Evolutionary conservation across 176 grass and related monocot species (phyloP), one percentile per base, ranked within the genome.

Genomic region (Aegilops tauschii): DNA sequence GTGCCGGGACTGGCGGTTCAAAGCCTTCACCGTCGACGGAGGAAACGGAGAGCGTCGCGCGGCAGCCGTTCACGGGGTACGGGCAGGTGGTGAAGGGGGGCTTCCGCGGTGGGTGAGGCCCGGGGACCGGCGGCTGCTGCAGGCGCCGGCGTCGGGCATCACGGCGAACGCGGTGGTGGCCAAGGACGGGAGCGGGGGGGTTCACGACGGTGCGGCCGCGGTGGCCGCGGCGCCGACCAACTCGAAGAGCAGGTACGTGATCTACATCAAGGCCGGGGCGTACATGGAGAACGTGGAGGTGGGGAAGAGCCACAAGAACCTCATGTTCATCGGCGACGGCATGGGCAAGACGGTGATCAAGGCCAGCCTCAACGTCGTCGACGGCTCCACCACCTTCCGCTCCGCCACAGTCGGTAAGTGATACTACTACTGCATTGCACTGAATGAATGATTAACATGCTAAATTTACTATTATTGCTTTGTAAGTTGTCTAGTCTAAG

Each of bases 261-360:
- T 98, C 50, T 87, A 98, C 86, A 93, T 98, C 70, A 98, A 98
- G 85, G 93, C 91, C 2, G 95, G 95, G 12, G 89, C 93, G 11
- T 98, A 98, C 88, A 25, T 95, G 40, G 95, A 98, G 90, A 98
- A 98, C 47, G 93, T 98, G 80, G 95, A 90, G 61, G 95, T 98
- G 8, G 89, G 36, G 61, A 95, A 93, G 89, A 92, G 34, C 75
- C 87, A 88, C 61, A 66, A 37, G 72, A 98, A 98, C 68, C 68
- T 98, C 1, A 93, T 98, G 93, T 95, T 98, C 89, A 7, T 98
- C 67, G 95, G 95, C 9, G 95, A 98, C 42, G 95, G 95, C 61
- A 93, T 98, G 30, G 95, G 95, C 1, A 93, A 95, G 91, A 98
- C 95, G 31, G 93, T 95, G 12, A 95, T 98, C 83, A 98, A 98